phyloP scores from a whole-genome alignment of 768 basidiomycete species.

The Trametes cubensis region DNA sequence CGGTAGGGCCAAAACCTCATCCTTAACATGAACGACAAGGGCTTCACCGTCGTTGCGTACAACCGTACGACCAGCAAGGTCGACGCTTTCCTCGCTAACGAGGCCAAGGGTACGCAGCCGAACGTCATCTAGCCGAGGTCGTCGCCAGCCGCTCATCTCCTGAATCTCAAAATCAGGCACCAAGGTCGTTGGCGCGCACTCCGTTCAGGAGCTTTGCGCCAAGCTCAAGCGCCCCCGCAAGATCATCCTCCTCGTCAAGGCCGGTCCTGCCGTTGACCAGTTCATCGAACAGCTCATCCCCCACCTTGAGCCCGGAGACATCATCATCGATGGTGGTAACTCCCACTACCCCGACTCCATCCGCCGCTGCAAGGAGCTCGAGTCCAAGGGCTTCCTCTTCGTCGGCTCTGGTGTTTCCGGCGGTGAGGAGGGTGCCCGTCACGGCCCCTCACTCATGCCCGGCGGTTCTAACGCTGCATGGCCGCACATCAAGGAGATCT shows the following conservation, averaged over 20 bases:
- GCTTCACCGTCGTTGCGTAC: constrained; percentile 94
- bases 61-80: constrained; percentile 98
- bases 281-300: constrained; percentile 92
- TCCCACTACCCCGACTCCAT: constrained; percentile 99
- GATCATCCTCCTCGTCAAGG: constrained; percentile 98
- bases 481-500: constrained; percentile 97
- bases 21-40: constrained; percentile 99
- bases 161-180: constrained; percentile 60
- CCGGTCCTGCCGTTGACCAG: constrained; percentile 92
- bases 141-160: constrained; percentile 27
- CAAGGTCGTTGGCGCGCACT: constrained; percentile 93
- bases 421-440: constrained; percentile 97
- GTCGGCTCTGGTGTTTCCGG: constrained; percentile 99
- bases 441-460: constrained; percentile 99
- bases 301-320: constrained; percentile 92
- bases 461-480: constrained; percentile 94
- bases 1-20: constrained; percentile 92
- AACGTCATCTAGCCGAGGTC: constrained; percentile 24
- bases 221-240: constrained; percentile 97
- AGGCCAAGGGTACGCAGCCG: constrained; percentile 86
- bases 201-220: constrained; percentile 83
- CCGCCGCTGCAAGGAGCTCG: constrained; percentile 91
- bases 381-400: constrained; percentile 92
- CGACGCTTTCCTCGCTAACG: constrained; percentile 91
- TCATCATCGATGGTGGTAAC: constrained; percentile 99